Conservation (phyloP, 2,329 filamentous ascomycete genomes). For the Colletotrichum sp. region DNA sequence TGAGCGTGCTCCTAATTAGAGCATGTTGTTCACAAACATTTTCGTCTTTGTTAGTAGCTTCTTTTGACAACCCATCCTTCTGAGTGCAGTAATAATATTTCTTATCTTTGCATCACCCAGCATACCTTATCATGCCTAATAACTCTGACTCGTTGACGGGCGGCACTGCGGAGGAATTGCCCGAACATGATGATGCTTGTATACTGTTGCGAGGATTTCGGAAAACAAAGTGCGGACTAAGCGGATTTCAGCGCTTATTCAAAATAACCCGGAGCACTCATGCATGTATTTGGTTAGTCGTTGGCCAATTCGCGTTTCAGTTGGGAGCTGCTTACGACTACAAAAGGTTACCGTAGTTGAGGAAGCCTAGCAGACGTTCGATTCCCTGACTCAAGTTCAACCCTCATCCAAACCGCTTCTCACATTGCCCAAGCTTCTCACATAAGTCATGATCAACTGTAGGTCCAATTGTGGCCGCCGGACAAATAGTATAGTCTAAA, state of each 20-base stretch:
- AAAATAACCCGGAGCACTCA: background rate
- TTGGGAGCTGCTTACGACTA: background rate
- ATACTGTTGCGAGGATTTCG: background rate
- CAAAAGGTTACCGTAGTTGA: background rate
- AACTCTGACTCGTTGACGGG: too few species aligned
- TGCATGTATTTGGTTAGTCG: background rate
- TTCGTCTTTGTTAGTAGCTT: too few species aligned
- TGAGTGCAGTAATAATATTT: too few species aligned
- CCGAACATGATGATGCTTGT: too few species aligned
- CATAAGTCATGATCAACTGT: background rate
- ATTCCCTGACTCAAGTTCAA: background rate
- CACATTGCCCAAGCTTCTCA: background rate
- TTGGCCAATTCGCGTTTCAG: background rate
- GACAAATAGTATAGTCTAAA: background rate
- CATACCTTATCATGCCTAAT: too few species aligned
- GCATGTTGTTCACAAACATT: too few species aligned
- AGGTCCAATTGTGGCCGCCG: background rate
- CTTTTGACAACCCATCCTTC: too few species aligned
- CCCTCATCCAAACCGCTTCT: accelerated
- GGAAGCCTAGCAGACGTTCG: background rate
- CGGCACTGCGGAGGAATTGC: too few species aligned
- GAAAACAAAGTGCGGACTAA: background rate
- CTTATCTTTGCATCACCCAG: too few species aligned
- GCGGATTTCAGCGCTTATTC: background rate
- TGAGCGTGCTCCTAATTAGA: too few species aligned